Base-by-base conservation (phyloP, 495 filamentous ascomycete species). In the Melanomma pulvis-pyrius region DNA sequence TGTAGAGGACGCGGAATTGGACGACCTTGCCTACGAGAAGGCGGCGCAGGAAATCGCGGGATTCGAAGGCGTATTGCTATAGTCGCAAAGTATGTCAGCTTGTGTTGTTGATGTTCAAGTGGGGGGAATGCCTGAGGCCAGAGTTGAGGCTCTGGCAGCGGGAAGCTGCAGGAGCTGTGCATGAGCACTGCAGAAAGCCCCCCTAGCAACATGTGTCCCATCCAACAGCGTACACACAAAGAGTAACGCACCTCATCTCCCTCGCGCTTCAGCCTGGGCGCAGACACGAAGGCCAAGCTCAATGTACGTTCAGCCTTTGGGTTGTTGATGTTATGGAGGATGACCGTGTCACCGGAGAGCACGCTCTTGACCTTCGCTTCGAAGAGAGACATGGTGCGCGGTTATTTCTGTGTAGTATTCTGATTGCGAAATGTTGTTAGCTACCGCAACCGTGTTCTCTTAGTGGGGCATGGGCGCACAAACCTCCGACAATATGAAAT, bases 311-410 rank as follows among this genome's bases (percentile, higher is more conserved):
- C 96, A 75, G 84, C 81, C 57, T 82, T 81, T 28, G 87, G 85
- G 63, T 92, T 90, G 75, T 89, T 86, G 72, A 88, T 82, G 74
- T 88, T 86, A 71, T 87, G 83, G 71, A 98, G 81, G 63, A 97
- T 81, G 26, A 98, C 77, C 13, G 92, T 96, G 80, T 98, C 96
- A 60, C 96, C 96, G 65, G 92, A 97, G 64, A 93, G 80, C 50
- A 94, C 92, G 59, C 86, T 89, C 83, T 99, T 99, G 73, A 98
- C 93, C 71, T 89, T 93, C 71, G 89, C 94, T 73, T 83, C 77
- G 55, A 64, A 49, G 57, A 69, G 36, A 52, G 62, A 47, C 67
- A 74, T 73, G 51, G 21, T 64, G 55, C 41, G 50, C 54, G 54
- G 30, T 30, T 4, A 29, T 15, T 26, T 26, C 11, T 24, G 48